Evolutionary conservation across 108 stramenopile species (phyloP).

Genomic region (Skeletonema marinoi): DNA sequence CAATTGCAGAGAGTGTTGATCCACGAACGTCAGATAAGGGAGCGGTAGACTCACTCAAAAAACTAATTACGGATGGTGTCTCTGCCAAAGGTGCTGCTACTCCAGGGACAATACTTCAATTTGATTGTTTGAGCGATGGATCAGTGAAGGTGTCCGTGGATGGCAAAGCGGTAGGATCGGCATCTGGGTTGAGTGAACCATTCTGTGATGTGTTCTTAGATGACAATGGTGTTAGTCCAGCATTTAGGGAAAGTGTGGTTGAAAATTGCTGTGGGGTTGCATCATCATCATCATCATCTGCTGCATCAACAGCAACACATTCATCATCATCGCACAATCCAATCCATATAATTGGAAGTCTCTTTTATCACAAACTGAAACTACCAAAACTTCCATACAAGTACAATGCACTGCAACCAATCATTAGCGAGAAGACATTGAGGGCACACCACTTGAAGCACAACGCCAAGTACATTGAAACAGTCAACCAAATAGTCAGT

Average conservation of each 20-base stretch:
- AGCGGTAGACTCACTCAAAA: slow-evolving; percentile 67
- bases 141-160: slow-evolving; percentile 77
- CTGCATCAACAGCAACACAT: background rate
- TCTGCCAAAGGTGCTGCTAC: slow-evolving; percentile 62
- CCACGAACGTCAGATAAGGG: slow-evolving; percentile 61
- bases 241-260: slow-evolving; percentile 60
- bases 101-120: slow-evolving; percentile 76
- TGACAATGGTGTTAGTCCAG: slow-evolving; percentile 75
- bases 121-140: slow-evolving; percentile 57
- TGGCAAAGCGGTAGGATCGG: slow-evolving; percentile 67
- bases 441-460: slow-evolving; percentile 71
- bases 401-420: slow-evolving; percentile 58
- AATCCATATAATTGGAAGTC: background rate
- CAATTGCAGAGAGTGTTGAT: slow-evolving; percentile 80
- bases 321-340: background rate
- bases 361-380: slow-evolving; percentile 10
- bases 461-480: slow-evolving; percentile 52
- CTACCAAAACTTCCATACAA: slow-evolving; percentile 62
- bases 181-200: slow-evolving; percentile 59
- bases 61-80: slow-evolving; percentile 71
- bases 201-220: slow-evolving; percentile 88
- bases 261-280: slow-evolving; percentile 63
- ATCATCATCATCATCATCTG: background rate
- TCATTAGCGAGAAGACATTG: slow-evolving; percentile 57
- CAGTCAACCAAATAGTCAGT: slow-evolving; percentile 40